Conservation (phyloP, 345 rosid genomes). For the Raphanus sativus region DNA sequence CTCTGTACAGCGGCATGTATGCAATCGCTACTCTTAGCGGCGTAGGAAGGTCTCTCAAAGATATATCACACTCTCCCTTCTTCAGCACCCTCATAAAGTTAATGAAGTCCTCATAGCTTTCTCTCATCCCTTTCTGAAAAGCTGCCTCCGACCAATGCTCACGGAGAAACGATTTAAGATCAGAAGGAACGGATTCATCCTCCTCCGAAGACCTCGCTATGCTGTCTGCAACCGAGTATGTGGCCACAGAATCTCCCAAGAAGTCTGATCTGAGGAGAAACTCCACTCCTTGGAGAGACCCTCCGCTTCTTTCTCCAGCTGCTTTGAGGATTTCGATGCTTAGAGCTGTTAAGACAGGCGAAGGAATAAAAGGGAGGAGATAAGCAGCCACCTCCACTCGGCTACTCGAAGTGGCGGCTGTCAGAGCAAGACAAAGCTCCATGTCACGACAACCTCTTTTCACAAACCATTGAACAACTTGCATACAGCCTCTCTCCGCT, state of each 20-base stretch:
- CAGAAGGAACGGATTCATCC: slow-evolving; percentile 71
- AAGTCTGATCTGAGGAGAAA: slow-evolving; percentile 84
- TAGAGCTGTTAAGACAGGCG: slow-evolving; percentile 78
- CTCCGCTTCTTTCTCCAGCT: slow-evolving; percentile 94
- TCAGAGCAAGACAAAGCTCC: slow-evolving; percentile 93
- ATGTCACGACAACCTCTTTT: slow-evolving; percentile 78
- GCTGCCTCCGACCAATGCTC: slow-evolving; percentile 94
- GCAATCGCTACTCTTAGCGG: slow-evolving; percentile 78
- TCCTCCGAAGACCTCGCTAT: slow-evolving; percentile 82
- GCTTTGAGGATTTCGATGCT: slow-evolving; percentile 92
- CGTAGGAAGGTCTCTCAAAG: slow-evolving; percentile 68
- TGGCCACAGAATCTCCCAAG: slow-evolving; percentile 74
- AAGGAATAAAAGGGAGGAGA: slow-evolving; percentile 86
- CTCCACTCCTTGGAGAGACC: slow-evolving; percentile 92
- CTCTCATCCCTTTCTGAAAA: slow-evolving; percentile 65
- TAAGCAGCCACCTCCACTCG: slow-evolving; percentile 81
- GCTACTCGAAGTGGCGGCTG: slow-evolving; percentile 95
- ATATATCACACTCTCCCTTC: slow-evolving; percentile 64
- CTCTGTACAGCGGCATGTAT: slow-evolving; percentile 83
- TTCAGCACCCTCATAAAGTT: slow-evolving; percentile 66
- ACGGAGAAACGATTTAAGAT: slow-evolving; percentile 63
- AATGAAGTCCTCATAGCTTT: slow-evolving; percentile 67
- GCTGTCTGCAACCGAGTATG: slow-evolving; percentile 85
- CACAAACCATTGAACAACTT: slow-evolving; percentile 95
- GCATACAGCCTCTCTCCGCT: slow-evolving; percentile 94